phyloP scores from a whole-genome alignment of 176 grass and related monocot genomes.

The Chloris gayana region DNA sequence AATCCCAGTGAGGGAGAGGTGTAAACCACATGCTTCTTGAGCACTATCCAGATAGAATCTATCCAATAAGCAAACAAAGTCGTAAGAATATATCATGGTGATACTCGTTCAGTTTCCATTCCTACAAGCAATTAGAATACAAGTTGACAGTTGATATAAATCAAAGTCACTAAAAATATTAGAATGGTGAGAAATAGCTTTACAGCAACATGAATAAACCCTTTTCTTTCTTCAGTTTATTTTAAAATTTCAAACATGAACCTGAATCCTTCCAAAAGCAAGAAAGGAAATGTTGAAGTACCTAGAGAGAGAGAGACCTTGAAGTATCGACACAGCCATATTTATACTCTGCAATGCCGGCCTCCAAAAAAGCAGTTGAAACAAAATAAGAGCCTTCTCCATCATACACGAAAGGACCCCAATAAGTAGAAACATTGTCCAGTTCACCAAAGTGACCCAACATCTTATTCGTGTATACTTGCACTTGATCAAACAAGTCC shows the following conservation, averaged over 20 bases:
- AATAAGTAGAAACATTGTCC: no score
- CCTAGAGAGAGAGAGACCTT: slow-evolving; percentile 34
- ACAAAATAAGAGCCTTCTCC: no score
- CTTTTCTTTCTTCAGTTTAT: not conserved
- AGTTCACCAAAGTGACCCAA: no score
- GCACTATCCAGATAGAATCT: slow-evolving; percentile 76
- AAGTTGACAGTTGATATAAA: slow-evolving; percentile 1
- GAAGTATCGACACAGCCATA: slow-evolving; percentile 80
- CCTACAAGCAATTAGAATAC: not conserved
- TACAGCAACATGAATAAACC: not conserved
- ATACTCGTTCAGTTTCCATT: not conserved
- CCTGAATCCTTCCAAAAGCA: not conserved
- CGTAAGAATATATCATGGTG: slow-evolving; percentile 14
- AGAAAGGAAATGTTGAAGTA: not conserved
- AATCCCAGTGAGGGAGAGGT: slow-evolving; percentile 77
- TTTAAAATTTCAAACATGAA: not conserved
- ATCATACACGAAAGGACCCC: no score
- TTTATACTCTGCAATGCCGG: no score
- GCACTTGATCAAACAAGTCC: slow-evolving; percentile 76
- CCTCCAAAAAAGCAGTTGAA: no score
- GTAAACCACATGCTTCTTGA: slow-evolving; percentile 70
- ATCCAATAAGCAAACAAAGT: slow-evolving; percentile 37
- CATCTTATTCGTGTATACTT: no score
- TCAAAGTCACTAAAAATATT: slow-evolving; percentile 5
- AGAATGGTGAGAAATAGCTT: slow-evolving; percentile 3